phyloP scores from a whole-genome alignment of 2,329 filamentous ascomycete genomes.

The Colletotrichum tropicale region DNA sequence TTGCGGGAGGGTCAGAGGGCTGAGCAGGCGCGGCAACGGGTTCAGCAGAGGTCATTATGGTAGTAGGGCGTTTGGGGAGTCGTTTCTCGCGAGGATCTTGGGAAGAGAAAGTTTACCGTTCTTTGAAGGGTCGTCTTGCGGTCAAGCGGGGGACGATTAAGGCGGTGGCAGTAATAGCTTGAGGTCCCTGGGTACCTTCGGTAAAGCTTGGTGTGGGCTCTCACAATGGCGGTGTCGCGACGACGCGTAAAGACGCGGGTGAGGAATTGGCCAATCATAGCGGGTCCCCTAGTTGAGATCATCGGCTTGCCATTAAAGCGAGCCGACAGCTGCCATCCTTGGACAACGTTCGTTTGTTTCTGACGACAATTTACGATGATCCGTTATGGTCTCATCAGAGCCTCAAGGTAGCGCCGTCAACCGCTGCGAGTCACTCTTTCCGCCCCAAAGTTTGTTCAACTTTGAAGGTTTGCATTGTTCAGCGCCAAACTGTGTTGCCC shows the following conservation, averaged over 20 bases:
- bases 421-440: neutral
- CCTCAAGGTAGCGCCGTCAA: neutral
- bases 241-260: conserved; percentile 3
- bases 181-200: neutral
- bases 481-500: neutral
- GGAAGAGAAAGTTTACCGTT: neutral
- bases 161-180: neutral
- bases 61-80: conserved; percentile 28
- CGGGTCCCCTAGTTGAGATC: neutral
- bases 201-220: neutral
- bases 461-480: neutral
- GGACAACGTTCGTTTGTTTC: neutral
- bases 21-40: conserved; percentile 57
- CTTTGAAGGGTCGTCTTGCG: neutral
- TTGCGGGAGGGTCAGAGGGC: conserved; percentile 73
- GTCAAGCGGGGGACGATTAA: neutral
- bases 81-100: neutral
- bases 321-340: neutral
- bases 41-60: conserved; percentile 31
- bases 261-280: conserved; percentile 16
- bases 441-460: neutral
- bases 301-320: neutral
- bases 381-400: neutral
- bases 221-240: conserved; percentile 9
- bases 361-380: neutral